Conservation (phyloP, 495 filamentous ascomycete species). For the Arthonia radiata region DNA sequence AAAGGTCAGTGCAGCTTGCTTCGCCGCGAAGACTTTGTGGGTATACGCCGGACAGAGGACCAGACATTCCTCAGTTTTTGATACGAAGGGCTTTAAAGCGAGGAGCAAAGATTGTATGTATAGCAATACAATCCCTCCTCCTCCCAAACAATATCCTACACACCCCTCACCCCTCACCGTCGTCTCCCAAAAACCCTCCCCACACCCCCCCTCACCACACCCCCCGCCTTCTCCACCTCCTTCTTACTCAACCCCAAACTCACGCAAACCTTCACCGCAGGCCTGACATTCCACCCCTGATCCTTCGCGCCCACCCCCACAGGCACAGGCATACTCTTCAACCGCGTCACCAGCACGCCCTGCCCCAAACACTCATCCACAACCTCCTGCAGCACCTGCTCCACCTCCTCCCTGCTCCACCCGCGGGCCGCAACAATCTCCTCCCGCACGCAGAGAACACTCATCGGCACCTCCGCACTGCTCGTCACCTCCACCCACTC, state of each 20-base stretch:
- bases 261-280: slow-evolving; percentile 74
- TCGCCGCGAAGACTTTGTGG: too few relatives aligned
- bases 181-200: too few relatives aligned
- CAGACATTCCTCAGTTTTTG: too few relatives aligned
- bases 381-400: slow-evolving; percentile 63
- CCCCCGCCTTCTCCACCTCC: slow-evolving; percentile 81
- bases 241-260: slow-evolving; percentile 72
- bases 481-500: slow-evolving; percentile 81
- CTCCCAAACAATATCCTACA: too few relatives aligned
- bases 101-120: too few relatives aligned
- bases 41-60: too few relatives aligned
- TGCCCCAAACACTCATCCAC: slow-evolving; percentile 71
- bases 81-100: too few relatives aligned
- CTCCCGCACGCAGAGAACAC: slow-evolving; percentile 64
- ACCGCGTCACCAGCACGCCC: slow-evolving; percentile 61
- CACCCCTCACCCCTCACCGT: too few relatives aligned
- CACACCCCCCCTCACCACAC: slow-evolving; percentile 55
- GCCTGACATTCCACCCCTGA: slow-evolving; percentile 29
- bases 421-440: slow-evolving; percentile 52
- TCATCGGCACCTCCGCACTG: slow-evolving; percentile 58
- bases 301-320: slow-evolving; percentile 30
- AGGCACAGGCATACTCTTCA: slow-evolving; percentile 50
- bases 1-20: too few relatives aligned
- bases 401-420: slow-evolving; percentile 48
- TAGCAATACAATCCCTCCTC: too few relatives aligned